Percentiles rank a stretch among this genome's conserved stretches.
phyloP scores from a whole-genome alignment of 2,329 filamentous ascomycete genomes.

The Talaromyces sp. region DNA sequence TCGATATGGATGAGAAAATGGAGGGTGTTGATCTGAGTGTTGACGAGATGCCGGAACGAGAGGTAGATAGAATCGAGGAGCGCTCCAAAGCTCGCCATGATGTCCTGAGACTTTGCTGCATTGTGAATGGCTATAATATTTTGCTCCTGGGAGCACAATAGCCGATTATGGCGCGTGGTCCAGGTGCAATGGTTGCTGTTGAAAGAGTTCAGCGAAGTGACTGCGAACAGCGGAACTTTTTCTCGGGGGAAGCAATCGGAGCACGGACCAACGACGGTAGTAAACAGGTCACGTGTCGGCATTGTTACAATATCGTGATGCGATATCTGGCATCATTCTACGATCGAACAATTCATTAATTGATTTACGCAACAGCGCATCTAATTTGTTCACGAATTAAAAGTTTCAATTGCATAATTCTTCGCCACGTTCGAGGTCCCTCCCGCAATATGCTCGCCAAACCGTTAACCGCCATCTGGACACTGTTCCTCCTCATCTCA shows the following conservation, averaged over 20 bases:
- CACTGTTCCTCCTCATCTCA: slow-evolving; percentile 58
- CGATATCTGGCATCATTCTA: slow-evolving; percentile 32
- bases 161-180: neutral
- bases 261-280: slow-evolving; percentile 8
- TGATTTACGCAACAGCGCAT: neutral
- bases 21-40: slow-evolving; percentile 21
- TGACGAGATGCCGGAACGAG: slow-evolving; percentile 19
- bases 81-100: slow-evolving; percentile 40
- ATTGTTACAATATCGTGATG: neutral
- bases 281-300: slow-evolving; percentile 16
- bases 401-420: neutral
- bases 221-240: slow-evolving; percentile 21
- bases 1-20: slow-evolving; percentile 22
- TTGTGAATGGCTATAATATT: neutral
- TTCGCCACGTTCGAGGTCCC: neutral
- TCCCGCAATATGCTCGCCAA: slow-evolving; percentile 26
- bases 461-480: slow-evolving; percentile 30
- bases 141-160: slow-evolving; percentile 15
- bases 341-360: neutral
- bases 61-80: slow-evolving; percentile 30
- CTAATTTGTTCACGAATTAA: neutral
- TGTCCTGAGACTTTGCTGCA: slow-evolving; percentile 42
- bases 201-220: neutral
- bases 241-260: slow-evolving; percentile 17
- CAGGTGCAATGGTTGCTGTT: neutral